Conservation (phyloP, 495 filamentous ascomycete species). For the Echria macrotheca region DNA sequence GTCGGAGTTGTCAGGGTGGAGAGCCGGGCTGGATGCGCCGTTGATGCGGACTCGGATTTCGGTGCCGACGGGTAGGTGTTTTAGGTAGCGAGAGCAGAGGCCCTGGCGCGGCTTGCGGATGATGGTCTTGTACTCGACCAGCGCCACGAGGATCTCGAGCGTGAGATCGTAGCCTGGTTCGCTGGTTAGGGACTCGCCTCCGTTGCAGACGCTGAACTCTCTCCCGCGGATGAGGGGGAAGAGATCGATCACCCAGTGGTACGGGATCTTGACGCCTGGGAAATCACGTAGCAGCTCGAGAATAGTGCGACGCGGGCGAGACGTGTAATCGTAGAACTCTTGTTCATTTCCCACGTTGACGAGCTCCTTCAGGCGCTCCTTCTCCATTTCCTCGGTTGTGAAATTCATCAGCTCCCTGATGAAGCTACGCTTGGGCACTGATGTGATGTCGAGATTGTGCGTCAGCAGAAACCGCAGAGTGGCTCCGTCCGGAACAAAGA, state of each 20-base stretch:
- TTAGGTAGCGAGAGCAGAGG: slow-evolving; percentile 83
- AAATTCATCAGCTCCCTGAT: slow-evolving; percentile 70
- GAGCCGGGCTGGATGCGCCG: slow-evolving; percentile 7
- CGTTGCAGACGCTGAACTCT: slow-evolving; percentile 85
- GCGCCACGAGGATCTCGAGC: slow-evolving; percentile 79
- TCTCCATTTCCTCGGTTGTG: slow-evolving; percentile 63
- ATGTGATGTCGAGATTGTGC: slow-evolving; percentile 79
- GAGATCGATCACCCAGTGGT: slow-evolving; percentile 59
- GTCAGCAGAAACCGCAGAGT: slow-evolving; percentile 73
- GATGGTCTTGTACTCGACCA: slow-evolving; percentile 86
- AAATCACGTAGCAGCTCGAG: slow-evolving; percentile 91
- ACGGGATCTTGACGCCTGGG: slow-evolving; percentile 73
- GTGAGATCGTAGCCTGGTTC: slow-evolving; percentile 22
- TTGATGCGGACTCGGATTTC: slow-evolving; percentile 52
- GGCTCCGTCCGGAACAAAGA: slow-evolving; percentile 4
- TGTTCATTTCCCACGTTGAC: slow-evolving; percentile 69
- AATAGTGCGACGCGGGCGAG: slow-evolving; percentile 83
- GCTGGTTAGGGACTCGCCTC: slow-evolving; percentile 38
- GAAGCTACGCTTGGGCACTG: slow-evolving; percentile 83
- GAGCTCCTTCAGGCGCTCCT: slow-evolving; percentile 79
- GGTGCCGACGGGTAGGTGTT: slow-evolving; percentile 54
- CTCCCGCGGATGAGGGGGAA: slow-evolving; percentile 72
- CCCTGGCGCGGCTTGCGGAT: slow-evolving; percentile 81
- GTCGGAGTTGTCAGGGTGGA: slow-evolving; percentile 3
- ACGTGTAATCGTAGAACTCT: slow-evolving; percentile 93